Conservation (phyloP, 2,329 filamentous ascomycete species). For the Talaromyces sp. region DNA sequence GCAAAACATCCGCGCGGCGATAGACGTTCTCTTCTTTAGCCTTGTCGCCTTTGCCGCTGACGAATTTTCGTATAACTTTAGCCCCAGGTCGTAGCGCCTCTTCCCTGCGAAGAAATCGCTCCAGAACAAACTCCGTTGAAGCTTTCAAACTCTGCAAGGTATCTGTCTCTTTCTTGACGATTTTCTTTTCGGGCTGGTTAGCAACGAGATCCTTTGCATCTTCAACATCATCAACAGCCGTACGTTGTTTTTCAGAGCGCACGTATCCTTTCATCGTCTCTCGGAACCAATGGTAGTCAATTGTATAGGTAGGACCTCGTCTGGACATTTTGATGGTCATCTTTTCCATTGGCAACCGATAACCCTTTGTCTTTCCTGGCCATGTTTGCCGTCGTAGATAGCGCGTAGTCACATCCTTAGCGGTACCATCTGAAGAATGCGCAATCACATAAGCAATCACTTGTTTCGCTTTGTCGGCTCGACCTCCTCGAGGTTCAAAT, state of each 20-base stretch:
- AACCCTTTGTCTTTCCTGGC: slow-evolving; percentile 86
- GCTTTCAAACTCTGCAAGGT: slow-evolving; percentile 86
- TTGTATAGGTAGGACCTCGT: slow-evolving; percentile 60
- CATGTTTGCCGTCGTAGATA: slow-evolving; percentile 79
- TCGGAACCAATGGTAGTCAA: slow-evolving; percentile 86
- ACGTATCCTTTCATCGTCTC: slow-evolving; percentile 71
- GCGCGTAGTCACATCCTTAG: slow-evolving; percentile 89
- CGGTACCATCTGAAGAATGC: slow-evolving; percentile 77
- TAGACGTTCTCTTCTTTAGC: slow-evolving; percentile 77
- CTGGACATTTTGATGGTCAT: slow-evolving; percentile 69
- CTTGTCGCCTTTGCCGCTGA: slow-evolving; percentile 69
- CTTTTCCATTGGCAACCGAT: slow-evolving; percentile 74
- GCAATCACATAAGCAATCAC: slow-evolving; percentile 86
- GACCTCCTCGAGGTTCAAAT: slow-evolving; percentile 78
- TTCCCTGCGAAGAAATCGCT: slow-evolving; percentile 83
- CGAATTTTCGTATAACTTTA: slow-evolving; percentile 70
- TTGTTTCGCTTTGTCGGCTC: slow-evolving; percentile 82
- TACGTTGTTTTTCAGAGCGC: slow-evolving; percentile 53
- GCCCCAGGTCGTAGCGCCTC: slow-evolving; percentile 74
- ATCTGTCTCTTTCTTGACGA: slow-evolving; percentile 69
- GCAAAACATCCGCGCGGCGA: slow-evolving; percentile 71
- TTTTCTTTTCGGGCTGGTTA: slow-evolving; percentile 68
- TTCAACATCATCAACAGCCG: slow-evolving; percentile 73
- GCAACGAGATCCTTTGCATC: slow-evolving; percentile 73
- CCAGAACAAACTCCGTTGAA: slow-evolving; percentile 79